Base-by-base conservation (phyloP, 2,329 filamentous ascomycete genomes). In the Hawksworthiomyces lignivorus region DNA sequence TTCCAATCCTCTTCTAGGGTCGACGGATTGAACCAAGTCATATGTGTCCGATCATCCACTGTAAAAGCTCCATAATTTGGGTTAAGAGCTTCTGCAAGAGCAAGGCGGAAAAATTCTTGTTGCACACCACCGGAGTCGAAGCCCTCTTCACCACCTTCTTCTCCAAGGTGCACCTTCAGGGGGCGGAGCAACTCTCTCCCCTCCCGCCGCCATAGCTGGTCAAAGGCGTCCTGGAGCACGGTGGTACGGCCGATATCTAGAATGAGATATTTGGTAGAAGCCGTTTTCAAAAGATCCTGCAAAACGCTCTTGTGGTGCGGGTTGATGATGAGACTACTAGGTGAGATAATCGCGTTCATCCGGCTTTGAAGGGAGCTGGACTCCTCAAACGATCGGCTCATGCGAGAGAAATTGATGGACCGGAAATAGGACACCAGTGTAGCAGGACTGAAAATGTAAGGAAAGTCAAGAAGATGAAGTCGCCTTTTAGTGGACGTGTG, bases 61-160 rank as follows among this genome's bases (percentile, higher is more conserved):
- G 80, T 83, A 58, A 97, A 97, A 41, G 84, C 78, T 2, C 84
- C 88, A 54, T 84, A 87, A 32, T 80, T 73, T 5, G 87, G 83
- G 52, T 87, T 73, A 34, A 97, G 72, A 4, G 84, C 85, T 55
- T 94, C 82, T 1, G 78, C 77, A 52, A 96, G 80, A 15, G 86
- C 80, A 21, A 96, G 64, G 14, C 87, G 80, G 64, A 98, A 97
- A 58, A 95, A 97, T 50, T 98, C 92, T 58, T 95, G 89, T 53
- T 96, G 90, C 1, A 98, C 89, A 48, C 92, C 92, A 32, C 92
- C 92, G 36, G 90, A 87, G 59, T 98, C 92, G 26, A 94, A 78
- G 0, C 92, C 92, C 58, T 94, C 82, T 60, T 97, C 92, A 22
- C 87, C 87, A 40, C 72, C 71, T 26, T 87, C 81, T 56, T 87